Conservation (phyloP, 2,329 filamentous ascomycete species). For the Truncatella angustata region DNA sequence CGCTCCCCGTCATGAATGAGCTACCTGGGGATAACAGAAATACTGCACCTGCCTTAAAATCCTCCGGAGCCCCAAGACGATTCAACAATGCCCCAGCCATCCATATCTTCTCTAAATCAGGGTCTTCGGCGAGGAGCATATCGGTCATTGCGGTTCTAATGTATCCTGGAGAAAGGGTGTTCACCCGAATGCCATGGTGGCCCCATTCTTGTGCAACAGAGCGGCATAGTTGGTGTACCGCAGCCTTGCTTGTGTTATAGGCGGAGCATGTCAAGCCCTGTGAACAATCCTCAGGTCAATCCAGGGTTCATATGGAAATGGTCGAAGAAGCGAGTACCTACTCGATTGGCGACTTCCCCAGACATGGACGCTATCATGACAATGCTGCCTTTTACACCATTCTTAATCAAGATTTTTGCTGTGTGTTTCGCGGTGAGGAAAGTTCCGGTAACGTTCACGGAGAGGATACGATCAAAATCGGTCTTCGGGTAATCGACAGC, state of each 20-base stretch:
- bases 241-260: slow-evolving; percentile 63
- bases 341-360: slow-evolving; percentile 45
- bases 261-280: slow-evolving; percentile 59
- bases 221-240: slow-evolving; percentile 57
- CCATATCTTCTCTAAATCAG: slow-evolving; percentile 50
- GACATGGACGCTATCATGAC: slow-evolving; percentile 50
- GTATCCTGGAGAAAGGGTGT: slow-evolving; percentile 63
- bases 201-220: slow-evolving; percentile 64
- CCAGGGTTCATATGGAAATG: not conserved
- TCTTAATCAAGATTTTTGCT: slow-evolving; percentile 53
- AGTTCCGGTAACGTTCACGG: slow-evolving; percentile 69
- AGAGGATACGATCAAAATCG: slow-evolving; percentile 67
- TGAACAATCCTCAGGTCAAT: not conserved
- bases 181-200: slow-evolving; percentile 60
- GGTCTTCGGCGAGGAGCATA: slow-evolving; percentile 40
- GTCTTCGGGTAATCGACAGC: slow-evolving; percentile 47
- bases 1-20: slow-evolving; percentile 56
- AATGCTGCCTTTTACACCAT: slow-evolving; percentile 42
- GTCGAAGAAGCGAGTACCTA: not conserved
- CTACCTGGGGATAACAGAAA: slow-evolving; percentile 57
- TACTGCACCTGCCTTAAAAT: slow-evolving; percentile 56
- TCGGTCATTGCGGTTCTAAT: slow-evolving; percentile 49
- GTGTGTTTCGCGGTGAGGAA: slow-evolving; percentile 70
- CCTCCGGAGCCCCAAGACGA: slow-evolving; percentile 52
- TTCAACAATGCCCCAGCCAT: slow-evolving; percentile 53